Conservation (phyloP, 2,329 filamentous ascomycete species). For the Colletotrichum paranaense region DNA sequence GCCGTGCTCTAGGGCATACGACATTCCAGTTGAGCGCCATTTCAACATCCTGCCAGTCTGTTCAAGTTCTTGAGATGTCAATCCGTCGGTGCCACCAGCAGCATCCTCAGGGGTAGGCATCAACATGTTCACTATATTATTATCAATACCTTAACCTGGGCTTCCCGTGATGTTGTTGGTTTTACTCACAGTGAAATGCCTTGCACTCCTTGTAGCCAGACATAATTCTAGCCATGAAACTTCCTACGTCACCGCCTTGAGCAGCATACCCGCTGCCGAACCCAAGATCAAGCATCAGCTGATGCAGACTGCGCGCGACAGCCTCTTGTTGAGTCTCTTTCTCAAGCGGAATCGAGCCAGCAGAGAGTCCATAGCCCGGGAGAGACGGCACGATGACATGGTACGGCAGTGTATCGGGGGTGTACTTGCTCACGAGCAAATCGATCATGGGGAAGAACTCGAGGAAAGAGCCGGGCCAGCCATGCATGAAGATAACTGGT, state of each 20-base stretch:
- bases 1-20: constrained; percentile 64
- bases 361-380: constrained; percentile 59
- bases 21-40: constrained; percentile 55
- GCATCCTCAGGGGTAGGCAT: not conserved
- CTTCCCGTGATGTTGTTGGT: fast-evolving
- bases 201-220: constrained; percentile 58
- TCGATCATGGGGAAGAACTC: constrained; percentile 66
- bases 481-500: constrained; percentile 64
- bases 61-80: constrained; percentile 14
- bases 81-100: not conserved
- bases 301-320: constrained; percentile 57
- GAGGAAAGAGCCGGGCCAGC: constrained; percentile 65
- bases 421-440: constrained; percentile 58
- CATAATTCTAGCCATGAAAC: constrained; percentile 54
- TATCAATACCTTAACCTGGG: not conserved
- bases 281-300: constrained; percentile 63
- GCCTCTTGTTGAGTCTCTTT: constrained; percentile 37
- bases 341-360: constrained; percentile 55
- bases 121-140: constrained; percentile 8
- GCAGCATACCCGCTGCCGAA: constrained; percentile 62
- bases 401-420: constrained; percentile 62
- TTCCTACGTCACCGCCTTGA: constrained; percentile 69
- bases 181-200: constrained; percentile 45
- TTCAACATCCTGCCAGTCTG: constrained; percentile 44
- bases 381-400: constrained; percentile 67